A percentile compares a stretch with the other conserved stretches of the same genome.
Evolutionary conservation across 1,139 yeast species (phyloP).

Genomic region (Yamadazyma triangularis): DNA sequence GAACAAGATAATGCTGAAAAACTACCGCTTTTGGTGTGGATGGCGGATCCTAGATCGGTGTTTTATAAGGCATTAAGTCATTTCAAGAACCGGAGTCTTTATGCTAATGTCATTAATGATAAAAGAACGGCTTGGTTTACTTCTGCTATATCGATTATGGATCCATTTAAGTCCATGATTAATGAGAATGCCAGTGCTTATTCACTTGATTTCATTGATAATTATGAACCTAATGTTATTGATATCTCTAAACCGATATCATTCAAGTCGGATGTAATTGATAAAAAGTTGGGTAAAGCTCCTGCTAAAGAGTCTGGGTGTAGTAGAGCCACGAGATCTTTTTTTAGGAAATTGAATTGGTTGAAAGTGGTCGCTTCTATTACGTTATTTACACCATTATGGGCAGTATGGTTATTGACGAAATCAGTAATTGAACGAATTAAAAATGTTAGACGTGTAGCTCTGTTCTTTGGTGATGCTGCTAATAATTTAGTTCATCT

Average conservation of each 20-base stretch:
- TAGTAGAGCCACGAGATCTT: constrained; percentile 9
- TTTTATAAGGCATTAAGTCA: constrained; percentile 52
- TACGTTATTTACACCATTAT: constrained; percentile 49
- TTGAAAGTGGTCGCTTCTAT: constrained; percentile 35
- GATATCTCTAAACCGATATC: constrained; percentile 35
- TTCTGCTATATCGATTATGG: constrained; percentile 59
- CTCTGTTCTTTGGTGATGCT: constrained; percentile 23
- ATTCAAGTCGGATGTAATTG: constrained; percentile 6
- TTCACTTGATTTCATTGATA: constrained; percentile 40
- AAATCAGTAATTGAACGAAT: constrained; percentile 40
- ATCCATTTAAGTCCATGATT: constrained; percentile 52
- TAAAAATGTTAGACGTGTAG: constrained; percentile 29
- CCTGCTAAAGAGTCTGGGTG: constrained; percentile 2
- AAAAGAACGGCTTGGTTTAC: constrained; percentile 82
- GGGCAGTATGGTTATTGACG: constrained; percentile 45
- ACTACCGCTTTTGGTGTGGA: constrained; percentile 55
- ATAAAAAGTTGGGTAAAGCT: constrained; percentile 1
- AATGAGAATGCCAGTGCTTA: constrained; percentile 36
- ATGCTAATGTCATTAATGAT: constrained; percentile 76
- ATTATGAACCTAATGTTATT: constrained; percentile 52
- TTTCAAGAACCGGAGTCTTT: constrained; percentile 53
- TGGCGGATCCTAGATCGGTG: constrained; percentile 59
- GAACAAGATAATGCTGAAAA: constrained; percentile 7
- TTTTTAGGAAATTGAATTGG: constrained; percentile 42
- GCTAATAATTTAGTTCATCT: constrained; percentile 28